A percentile compares a stretch with the other conserved stretches of the same genome.
Evolutionary conservation across 805 yeast species (phyloP).

Genomic region (Saccharomycopsis sp.): DNA sequence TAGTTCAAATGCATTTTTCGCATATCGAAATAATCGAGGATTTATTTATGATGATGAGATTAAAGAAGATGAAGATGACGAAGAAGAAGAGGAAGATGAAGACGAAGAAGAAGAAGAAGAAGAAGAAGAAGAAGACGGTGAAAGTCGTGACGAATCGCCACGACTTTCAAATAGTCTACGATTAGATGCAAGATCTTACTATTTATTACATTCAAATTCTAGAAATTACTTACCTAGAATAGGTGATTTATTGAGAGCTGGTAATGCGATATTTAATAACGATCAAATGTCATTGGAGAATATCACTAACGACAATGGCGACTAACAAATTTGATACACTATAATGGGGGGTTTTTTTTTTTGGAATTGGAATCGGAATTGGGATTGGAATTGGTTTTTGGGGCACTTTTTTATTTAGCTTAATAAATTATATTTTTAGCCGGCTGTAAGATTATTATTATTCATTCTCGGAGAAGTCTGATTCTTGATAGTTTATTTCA

Average conservation of each 20-base stretch:
- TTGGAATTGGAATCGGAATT: neutral
- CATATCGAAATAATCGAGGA: constrained; percentile 9
- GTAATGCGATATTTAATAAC: constrained; percentile 1
- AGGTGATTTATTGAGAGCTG: neutral
- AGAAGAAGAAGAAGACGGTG: constrained; percentile 2
- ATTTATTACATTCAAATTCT: neutral
- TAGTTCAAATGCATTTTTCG: neutral
- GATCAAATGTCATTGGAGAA: constrained; percentile 3
- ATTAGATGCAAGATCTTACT: constrained; percentile 2
- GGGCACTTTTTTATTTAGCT: neutral
- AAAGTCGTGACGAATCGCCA: neutral
- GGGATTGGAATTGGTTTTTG: neutral
- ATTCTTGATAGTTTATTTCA: neutral
- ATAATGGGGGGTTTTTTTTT: neutral
- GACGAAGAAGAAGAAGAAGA: constrained; percentile 9
- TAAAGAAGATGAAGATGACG: constrained; percentile 1
- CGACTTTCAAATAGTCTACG: neutral
- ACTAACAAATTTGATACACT: neutral
- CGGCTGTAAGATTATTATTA: too few species aligned
- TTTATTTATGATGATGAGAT: constrained; percentile 1
- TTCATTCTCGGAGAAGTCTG: too few species aligned
- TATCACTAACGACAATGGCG: neutral
- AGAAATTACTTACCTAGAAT: constrained; percentile 2
- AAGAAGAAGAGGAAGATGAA: constrained; percentile 8
- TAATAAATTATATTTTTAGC: too few species aligned